Evolutionary conservation across 2,329 filamentous ascomycete species (phyloP).

Genomic region (Pseudogymnoascus sp.): DNA sequence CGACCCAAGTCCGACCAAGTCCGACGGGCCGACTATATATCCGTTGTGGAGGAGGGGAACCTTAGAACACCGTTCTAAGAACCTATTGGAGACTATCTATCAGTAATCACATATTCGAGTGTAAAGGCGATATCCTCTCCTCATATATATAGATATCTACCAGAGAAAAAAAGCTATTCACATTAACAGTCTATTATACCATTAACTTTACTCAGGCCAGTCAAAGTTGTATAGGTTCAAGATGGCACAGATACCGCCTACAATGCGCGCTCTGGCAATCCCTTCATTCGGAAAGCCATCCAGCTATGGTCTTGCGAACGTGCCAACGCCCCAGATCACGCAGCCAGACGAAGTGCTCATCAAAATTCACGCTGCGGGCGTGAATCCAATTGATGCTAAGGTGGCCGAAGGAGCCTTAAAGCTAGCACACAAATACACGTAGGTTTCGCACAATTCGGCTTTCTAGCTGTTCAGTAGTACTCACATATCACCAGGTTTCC

Average conservation of each 20-base stretch:
- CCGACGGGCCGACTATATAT: background rate
- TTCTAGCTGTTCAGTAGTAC: background rate
- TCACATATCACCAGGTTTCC: background rate
- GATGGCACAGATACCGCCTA: constrained; percentile 18
- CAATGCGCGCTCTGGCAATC: constrained; percentile 23
- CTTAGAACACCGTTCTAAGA: background rate
- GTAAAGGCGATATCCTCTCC: background rate
- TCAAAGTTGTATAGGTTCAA: background rate
- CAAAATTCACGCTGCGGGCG: constrained; percentile 34
- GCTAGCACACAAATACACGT: constrained; percentile 27
- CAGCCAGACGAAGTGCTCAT: constrained; percentile 37
- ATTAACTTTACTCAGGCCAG: background rate
- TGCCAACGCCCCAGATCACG: constrained; percentile 37
- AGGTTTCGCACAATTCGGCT: constrained; percentile 12
- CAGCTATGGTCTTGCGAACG: constrained; percentile 26
- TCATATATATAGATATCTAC: background rate
- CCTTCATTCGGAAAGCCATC: constrained; percentile 19
- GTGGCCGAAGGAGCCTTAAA: constrained; percentile 32
- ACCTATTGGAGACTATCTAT: background rate
- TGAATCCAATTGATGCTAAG: constrained; percentile 39
- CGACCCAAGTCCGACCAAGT: background rate
- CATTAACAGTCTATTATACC: background rate
- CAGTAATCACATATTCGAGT: background rate
- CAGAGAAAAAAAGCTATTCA: background rate
- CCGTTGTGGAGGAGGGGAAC: background rate